Evolutionary conservation across 192 early-diverging fungal genomes (phyloP), one percentile per base, ranked within the genome.

Genomic region (Backusella westeae): DNA sequence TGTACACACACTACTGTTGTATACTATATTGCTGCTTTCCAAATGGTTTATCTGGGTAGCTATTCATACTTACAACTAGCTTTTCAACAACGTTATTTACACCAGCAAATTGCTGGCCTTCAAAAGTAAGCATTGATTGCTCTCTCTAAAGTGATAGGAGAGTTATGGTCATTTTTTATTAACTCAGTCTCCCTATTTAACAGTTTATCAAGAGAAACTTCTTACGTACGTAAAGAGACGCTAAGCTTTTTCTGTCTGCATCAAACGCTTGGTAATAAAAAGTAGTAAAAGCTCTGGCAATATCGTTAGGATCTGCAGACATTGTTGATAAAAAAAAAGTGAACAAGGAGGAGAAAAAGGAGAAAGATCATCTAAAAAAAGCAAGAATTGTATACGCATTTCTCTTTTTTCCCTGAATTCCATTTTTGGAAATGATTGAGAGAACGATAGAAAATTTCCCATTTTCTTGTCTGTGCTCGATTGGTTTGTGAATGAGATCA

Each of bases 181-280:
- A 26, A 59, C 63, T 38, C 15, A 19, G 17, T 67, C 6, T 49
- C 38, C 34, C 41, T 32, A 42, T 23, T 39, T 15, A 56, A 12
- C 34, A 7, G 46, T n/a, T 49, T 49, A 49, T 49, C 46, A 7
- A 23, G n/a, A 29, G 9, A 14, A 26, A 67, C 21, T 14, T 34
- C 14, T 32, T 32, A 56, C 92, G 71, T 92, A 97, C 95, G 84
- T 97, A 98, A 74, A 98, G 90, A 39, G 88, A 75, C 15, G 75
- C 81, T 44, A 98, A 87, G 0, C 75, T 75, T 4, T 73, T 69
- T 69, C 96, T 90, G 84, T 93, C 85, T 32, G 74, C 17, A 81
- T 96, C 96, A 82, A 98, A 98, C 15, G 90, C 89, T 70, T 87
- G 66, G 86, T 98, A 98, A 89, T 98, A 98, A 81, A 81, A 98